Evolutionary conservation across 805 yeast species (phyloP).

Genomic region (Candida krabiensis): DNA sequence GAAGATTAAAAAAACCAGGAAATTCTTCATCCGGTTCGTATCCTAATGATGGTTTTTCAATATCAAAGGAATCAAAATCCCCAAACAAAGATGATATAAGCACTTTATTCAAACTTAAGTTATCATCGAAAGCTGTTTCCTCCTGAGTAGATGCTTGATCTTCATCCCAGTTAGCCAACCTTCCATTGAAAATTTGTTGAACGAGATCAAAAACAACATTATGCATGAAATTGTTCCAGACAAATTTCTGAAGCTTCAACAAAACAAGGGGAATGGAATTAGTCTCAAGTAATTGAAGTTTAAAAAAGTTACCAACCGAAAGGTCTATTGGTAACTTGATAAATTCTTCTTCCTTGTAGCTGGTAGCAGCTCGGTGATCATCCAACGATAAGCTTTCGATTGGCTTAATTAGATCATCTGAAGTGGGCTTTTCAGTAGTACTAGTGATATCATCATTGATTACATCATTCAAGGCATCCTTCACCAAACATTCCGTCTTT

Average conservation of each 20-base stretch:
- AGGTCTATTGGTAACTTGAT: slow-evolving; percentile 28
- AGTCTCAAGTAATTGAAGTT: slow-evolving; percentile 73
- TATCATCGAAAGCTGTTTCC: slow-evolving; percentile 34
- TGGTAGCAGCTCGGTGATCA: slow-evolving; percentile 17
- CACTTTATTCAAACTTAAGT: slow-evolving; percentile 32
- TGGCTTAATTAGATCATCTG: slow-evolving; percentile 18
- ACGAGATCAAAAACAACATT: slow-evolving; percentile 94
- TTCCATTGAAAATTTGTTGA: slow-evolving; percentile 89
- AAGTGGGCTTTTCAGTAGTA: neutral
- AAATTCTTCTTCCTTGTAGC: slow-evolving; percentile 17
- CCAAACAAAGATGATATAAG: slow-evolving; percentile 38
- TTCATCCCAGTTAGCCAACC: slow-evolving; percentile 37
- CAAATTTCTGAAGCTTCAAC: slow-evolving; percentile 70
- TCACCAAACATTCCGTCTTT: slow-evolving; percentile 36
- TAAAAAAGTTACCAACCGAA: slow-evolving; percentile 78
- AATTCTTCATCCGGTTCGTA: slow-evolving; percentile 16
- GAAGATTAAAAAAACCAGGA: slow-evolving; percentile 35
- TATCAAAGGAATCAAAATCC: slow-evolving; percentile 24
- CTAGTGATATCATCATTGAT: slow-evolving; percentile 25
- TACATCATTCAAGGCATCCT: slow-evolving; percentile 35
- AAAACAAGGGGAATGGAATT: slow-evolving; percentile 63
- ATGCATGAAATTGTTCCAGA: slow-evolving; percentile 97
- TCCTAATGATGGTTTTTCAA: slow-evolving; percentile 6
- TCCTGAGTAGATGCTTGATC: slow-evolving; percentile 35
- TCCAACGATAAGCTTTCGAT: slow-evolving; percentile 30